phyloP scores from a whole-genome alignment of 345 rosid genomes.

The Citrus glauca region DNA sequence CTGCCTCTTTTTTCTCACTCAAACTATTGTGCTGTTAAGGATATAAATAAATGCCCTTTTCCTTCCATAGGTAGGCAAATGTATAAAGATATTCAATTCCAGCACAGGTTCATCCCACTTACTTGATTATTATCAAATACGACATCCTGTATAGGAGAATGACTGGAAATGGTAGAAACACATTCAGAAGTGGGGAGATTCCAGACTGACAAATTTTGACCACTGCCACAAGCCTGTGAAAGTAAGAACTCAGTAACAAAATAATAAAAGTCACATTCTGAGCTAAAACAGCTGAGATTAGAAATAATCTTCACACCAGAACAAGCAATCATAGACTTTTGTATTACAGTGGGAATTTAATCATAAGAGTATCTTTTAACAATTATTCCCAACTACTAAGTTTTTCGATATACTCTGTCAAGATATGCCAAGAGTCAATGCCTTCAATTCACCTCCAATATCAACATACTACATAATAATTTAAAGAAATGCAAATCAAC shows the following conservation, averaged over 20 bases:
- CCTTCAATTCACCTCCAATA: not conserved
- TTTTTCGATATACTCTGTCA: not conserved
- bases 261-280: not conserved
- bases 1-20: not conserved
- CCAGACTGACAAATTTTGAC: conserved; percentile 67
- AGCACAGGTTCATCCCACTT: conserved; percentile 17
- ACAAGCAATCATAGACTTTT: not conserved
- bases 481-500: not conserved
- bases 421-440: not conserved
- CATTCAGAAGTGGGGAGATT: conserved; percentile 85
- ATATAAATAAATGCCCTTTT: too few species aligned
- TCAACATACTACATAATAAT: not conserved
- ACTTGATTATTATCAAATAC: conserved; percentile 78
- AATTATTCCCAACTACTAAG: not conserved
- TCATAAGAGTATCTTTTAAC: not conserved
- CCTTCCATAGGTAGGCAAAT: not conserved
- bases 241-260: conserved; percentile 2
- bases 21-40: not conserved
- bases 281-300: not conserved
- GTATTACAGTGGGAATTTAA: not conserved
- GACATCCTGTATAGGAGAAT: conserved; percentile 65
- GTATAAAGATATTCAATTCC: not conserved
- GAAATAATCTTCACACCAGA: not conserved
- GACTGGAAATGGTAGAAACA: conserved; percentile 45
- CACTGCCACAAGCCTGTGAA: conserved; percentile 73